Percentiles rank a stretch among this genome's conserved stretches.
phyloP scores from a whole-genome alignment of 2,329 filamentous ascomycete genomes.

The Fusarium sulawesiense region DNA sequence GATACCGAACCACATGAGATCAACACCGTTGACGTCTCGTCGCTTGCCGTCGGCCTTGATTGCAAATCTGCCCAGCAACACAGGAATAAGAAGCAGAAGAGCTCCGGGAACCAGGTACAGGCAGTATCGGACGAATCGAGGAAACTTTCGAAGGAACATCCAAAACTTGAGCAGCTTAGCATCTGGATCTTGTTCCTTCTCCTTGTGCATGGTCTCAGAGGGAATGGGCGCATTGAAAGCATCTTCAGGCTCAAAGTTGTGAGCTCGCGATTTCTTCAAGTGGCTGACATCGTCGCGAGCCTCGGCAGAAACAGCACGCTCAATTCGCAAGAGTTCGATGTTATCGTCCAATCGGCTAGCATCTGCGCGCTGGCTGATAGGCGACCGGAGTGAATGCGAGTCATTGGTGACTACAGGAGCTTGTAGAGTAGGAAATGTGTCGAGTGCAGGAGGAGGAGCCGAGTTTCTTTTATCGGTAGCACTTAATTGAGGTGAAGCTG shows the following conservation, averaged over 20 bases:
- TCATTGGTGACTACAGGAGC: slow-evolving; percentile 42
- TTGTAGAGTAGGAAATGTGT: slow-evolving; percentile 48
- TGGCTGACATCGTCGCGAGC: slow-evolving; percentile 50
- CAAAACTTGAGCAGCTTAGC: slow-evolving; percentile 56
- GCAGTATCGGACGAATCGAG: slow-evolving; percentile 61
- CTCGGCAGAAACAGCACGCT: slow-evolving; percentile 59
- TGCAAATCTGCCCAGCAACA: slow-evolving; percentile 58
- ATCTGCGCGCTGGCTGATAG: slow-evolving; percentile 48
- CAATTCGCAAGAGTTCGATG: slow-evolving; percentile 61
- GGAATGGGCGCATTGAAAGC: slow-evolving; percentile 56
- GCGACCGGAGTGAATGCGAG: slow-evolving; percentile 39
- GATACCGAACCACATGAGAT: slow-evolving; percentile 90
- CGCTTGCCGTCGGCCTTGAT: slow-evolving; percentile 50
- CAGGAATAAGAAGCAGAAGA: slow-evolving; percentile 58
- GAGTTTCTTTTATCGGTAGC: slow-evolving; percentile 38
- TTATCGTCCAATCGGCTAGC: slow-evolving; percentile 59
- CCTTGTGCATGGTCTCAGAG: slow-evolving; percentile 41
- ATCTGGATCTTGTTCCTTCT: slow-evolving; percentile 50
- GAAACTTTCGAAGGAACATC: slow-evolving; percentile 60
- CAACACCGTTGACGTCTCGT: slow-evolving; percentile 69
- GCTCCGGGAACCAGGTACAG: slow-evolving; percentile 61
- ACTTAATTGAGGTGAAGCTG: slow-evolving; percentile 12
- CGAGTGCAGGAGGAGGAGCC: slow-evolving; percentile 46
- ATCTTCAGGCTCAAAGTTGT: slow-evolving; percentile 56
- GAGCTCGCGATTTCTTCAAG: slow-evolving; percentile 47